Conservation (phyloP, 768 basidiomycete species). For the Stropharia rugosoannulata region DNA sequence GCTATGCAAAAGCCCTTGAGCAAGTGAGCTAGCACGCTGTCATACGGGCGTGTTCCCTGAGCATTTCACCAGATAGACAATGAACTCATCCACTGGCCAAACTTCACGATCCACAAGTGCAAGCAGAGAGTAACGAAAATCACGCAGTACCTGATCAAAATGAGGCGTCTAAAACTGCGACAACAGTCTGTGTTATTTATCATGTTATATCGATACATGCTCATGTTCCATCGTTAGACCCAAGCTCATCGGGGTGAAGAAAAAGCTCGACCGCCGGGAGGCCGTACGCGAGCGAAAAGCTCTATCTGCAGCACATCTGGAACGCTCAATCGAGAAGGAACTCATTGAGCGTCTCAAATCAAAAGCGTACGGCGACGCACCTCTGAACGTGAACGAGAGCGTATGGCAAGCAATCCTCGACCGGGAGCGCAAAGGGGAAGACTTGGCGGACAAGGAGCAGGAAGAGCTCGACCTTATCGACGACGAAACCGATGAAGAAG, state of each 20-base stretch:
- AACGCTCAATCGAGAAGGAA: constrained; percentile 94
- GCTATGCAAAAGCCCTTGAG: constrained; percentile 92
- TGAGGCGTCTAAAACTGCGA: constrained; percentile 85
- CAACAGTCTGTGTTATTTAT: constrained; percentile 62
- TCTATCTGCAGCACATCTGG: constrained; percentile 91
- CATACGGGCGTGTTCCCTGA: neutral
- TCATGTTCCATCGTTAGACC: constrained; percentile 50
- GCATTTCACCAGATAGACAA: constrained; percentile 72
- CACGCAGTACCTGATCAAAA: constrained; percentile 98
- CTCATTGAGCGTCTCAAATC: constrained; percentile 93
- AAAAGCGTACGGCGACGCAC: constrained; percentile 96
- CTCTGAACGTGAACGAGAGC: constrained; percentile 95
- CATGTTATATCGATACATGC: neutral
- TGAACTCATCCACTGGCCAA: constrained; percentile 97
- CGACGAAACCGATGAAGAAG: constrained; percentile 62
- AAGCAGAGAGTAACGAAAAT: constrained; percentile 99
- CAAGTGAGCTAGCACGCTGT: constrained; percentile 55
- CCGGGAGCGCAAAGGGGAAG: constrained; percentile 60
- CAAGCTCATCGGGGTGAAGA: constrained; percentile 93
- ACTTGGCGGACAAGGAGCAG: constrained; percentile 62
- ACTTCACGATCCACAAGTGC: constrained; percentile 97
- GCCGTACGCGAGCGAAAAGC: constrained; percentile 93
- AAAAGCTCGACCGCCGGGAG: constrained; percentile 94
- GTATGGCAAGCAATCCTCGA: constrained; percentile 95
- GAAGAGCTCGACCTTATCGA: constrained; percentile 49